A percentile compares a stretch with the other conserved stretches of the same genome.
Conservation (phyloP, 441 rosid genomes). For the Aleurites moluccanus region DNA sequence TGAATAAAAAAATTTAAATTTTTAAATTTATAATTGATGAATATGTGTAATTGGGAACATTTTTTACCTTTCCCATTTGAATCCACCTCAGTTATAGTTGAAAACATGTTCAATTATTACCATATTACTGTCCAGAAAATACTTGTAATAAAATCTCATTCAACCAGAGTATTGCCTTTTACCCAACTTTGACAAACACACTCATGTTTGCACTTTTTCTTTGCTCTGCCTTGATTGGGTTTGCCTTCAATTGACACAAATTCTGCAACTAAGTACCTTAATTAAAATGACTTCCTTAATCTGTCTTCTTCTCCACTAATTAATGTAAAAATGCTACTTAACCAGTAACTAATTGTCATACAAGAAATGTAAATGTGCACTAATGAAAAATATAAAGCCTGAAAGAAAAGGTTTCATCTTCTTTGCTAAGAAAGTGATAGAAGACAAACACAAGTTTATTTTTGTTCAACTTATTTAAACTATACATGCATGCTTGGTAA, state of each 20-base stretch:
- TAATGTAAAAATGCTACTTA: background rate
- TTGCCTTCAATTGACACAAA: background rate
- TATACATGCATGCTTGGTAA: background rate
- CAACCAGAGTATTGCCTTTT: background rate
- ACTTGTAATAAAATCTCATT: background rate
- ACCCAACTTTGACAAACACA: slow-evolving; percentile 5
- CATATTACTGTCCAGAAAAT: background rate
- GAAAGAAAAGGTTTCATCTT: background rate
- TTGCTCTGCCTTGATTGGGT: background rate
- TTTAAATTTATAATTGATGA: too few species aligned
- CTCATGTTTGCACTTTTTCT: background rate
- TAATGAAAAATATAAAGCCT: background rate
- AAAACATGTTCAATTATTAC: slow-evolving; percentile 7
- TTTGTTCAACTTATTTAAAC: background rate
- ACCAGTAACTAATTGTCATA: background rate
- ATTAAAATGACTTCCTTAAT: background rate
- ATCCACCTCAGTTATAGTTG: background rate
- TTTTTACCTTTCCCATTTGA: background rate
- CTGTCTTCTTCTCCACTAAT: background rate
- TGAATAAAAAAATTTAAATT: too few species aligned
- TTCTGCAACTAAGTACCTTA: background rate
- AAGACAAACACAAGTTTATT: background rate
- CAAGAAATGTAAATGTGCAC: background rate
- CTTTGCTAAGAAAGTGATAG: background rate
- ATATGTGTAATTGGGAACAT: too few species aligned